A percentile compares a stretch with the other conserved stretches of the same genome.
phyloP scores from a whole-genome alignment of 2,329 filamentous ascomycete genomes.

The Ophiocordyceps camponoti-floridani region DNA sequence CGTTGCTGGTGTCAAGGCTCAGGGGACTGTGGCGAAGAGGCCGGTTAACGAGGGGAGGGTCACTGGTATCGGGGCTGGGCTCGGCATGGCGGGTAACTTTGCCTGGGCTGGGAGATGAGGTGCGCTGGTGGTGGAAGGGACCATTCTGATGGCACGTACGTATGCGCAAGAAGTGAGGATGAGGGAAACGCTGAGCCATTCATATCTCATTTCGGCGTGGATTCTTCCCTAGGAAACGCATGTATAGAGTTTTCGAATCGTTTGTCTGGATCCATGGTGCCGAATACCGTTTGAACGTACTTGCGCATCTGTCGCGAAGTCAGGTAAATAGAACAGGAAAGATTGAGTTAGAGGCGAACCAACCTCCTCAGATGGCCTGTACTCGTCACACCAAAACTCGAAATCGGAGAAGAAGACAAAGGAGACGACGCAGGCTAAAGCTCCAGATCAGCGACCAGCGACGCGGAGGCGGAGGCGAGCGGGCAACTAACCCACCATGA shows the following conservation, averaged over 20 bases:
- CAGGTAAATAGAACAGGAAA: neutral
- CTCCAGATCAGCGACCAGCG: neutral
- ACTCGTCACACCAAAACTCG: conserved; percentile 23
- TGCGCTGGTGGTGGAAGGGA: neutral
- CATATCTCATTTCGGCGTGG: conserved; percentile 5
- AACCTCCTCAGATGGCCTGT: conserved; percentile 24
- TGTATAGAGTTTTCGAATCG: conserved; percentile 15
- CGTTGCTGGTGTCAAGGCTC: conserved; percentile 62
- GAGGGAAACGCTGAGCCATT: no score
- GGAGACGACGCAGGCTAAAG: conserved; percentile 15
- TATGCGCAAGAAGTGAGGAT: neutral
- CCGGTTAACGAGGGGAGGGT: conserved; percentile 52
- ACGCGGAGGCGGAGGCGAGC: neutral
- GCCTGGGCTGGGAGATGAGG: conserved; percentile 29
- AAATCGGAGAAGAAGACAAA: conserved; percentile 24
- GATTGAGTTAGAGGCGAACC: neutral
- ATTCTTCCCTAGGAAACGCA: conserved; percentile 6
- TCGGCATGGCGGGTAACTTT: conserved; percentile 40
- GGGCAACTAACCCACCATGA: conserved; percentile 31
- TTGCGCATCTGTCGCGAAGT: conserved; percentile 13
- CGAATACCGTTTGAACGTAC: conserved; percentile 20
- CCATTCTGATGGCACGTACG: neutral
- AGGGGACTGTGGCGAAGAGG: conserved; percentile 61
- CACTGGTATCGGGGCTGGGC: conserved; percentile 13
- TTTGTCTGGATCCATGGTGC: conserved; percentile 21